Base-by-base conservation (phyloP, 345 rosid genomes). In the Eucalyptus pauciflora region DNA sequence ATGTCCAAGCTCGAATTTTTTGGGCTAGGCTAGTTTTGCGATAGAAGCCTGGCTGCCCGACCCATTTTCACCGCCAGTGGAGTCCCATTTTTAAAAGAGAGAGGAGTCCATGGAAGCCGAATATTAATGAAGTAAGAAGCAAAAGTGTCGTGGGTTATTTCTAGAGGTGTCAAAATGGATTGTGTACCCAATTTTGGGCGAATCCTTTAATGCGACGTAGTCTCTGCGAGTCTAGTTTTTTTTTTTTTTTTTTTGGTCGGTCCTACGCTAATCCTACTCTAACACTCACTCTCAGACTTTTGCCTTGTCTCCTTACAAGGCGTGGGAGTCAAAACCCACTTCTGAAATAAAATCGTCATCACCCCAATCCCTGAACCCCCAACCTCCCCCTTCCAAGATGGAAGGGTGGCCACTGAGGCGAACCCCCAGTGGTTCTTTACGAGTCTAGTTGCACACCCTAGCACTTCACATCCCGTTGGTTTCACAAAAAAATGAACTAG, bases 381-480 rank as follows among this genome's bases (percentile, higher is more conserved):
- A 33, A 33, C 37, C 37, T 33, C 37, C 37, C 37, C 37, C 37
- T 33, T 33, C 37, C 37, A 33, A 33, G 37, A 33, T 33, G 37
- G 37, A 33, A 33, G 37, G 37, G 37, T 33, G 37, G 37, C 37
- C 37, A 33, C 37, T 33, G 37, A 3, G 37, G 37, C 37, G 3
- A 33, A 33, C 37, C 37, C 3, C 37, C 37, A 3, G 37, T 33
- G 37, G 37, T 33, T 27, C 7, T 5, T 1, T 60, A 8, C 1
- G 1, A 6, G 69, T 62, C 33, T 29, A 29, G 33, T 13, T 62
- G 69, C 69, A 62, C 6, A 14, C 14, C 67, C 31, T 5, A 60
- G 14, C n/a, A 60, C 14, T 60, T 58, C 3, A 25, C 67, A 60
- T 11, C 4, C 10, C 0, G 0, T 52, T 2, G 0, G 0, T 20